Evolutionary conservation across 768 basidiomycete genomes (phyloP), one percentile per base, ranked within the genome.

Genomic region (Suillus brevipes): DNA sequence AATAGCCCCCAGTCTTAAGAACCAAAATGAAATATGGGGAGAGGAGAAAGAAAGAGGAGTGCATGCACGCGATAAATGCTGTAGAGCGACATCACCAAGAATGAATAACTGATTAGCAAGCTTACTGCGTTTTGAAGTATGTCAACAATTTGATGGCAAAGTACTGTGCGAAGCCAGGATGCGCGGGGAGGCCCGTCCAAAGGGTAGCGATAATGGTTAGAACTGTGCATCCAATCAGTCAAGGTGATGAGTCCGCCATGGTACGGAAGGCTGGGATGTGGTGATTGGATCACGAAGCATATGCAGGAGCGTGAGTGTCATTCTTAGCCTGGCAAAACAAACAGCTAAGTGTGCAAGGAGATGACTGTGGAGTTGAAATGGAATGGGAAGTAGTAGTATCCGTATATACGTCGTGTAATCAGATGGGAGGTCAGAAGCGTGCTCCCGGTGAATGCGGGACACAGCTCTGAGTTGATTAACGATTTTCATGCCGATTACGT

Each of bases 201-300:
- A 45, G 43, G 43, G 20, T n/a, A 45, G 0, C 20, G 3, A 16
- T 9, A 14, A n/a, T 45, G 20, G 43, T 45, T n/a, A 3, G 20
- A 16, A 16, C 43, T 9, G 50, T 68, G 69, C 6, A 52, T 57
- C 69, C 69, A 69, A 52, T 70, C 66, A 2, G 64, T 62, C 3
- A 66, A 60, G 0, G 69, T 63, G 0, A 70, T 65, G 69, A 40
- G 76, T 72, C 0, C 70, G 65, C 31, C 31, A 31, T 31, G 31
- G 31, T 31, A 31, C 31, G 31, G 2, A 31, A 31, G 31, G 31
- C 31, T 31, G 31, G 31, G 31, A 31, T 31, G 31, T 31, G 31
- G 31, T 31, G 31, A 4, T 31, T 28, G 28, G 28, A 31, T 31
- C 31, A 31, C 31, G 31, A 4, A 31, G 31, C 28, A 28, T 28